phyloP scores from a whole-genome alignment of 2,329 filamentous ascomycete genomes.

The Fusarium sp. region DNA sequence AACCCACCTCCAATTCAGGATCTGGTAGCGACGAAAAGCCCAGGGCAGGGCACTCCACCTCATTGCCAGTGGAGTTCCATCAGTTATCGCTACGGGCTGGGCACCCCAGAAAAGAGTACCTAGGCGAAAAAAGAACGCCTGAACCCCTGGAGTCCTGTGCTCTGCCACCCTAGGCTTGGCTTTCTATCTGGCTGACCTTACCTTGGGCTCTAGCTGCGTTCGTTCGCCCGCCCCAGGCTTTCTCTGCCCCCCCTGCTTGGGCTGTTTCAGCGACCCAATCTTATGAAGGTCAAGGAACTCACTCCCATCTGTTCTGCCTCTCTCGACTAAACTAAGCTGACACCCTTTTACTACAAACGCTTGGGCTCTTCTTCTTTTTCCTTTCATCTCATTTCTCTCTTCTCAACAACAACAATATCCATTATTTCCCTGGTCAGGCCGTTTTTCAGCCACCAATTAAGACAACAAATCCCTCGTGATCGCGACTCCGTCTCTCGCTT shows the following conservation, averaged over 20 bases:
- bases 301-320: neutral
- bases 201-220: neutral
- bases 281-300: slow-evolving; percentile 1
- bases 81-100: slow-evolving; percentile 7
- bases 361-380: slow-evolving; percentile 25
- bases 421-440: slow-evolving; percentile 7
- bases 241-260: slow-evolving; percentile 10
- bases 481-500: slow-evolving; percentile 30
- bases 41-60: neutral
- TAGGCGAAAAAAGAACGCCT: slow-evolving; percentile 20
- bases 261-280: slow-evolving; percentile 28
- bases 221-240: slow-evolving; percentile 1
- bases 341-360: slow-evolving; percentile 26
- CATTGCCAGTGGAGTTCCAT: neutral
- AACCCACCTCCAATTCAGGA: slow-evolving; percentile 19
- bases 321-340: slow-evolving; percentile 21
- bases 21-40: slow-evolving; percentile 6
- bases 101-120: slow-evolving; percentile 12
- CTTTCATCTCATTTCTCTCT: slow-evolving; percentile 31
- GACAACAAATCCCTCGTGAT: slow-evolving; percentile 14
- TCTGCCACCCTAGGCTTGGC: slow-evolving; percentile 20
- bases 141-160: slow-evolving; percentile 23
- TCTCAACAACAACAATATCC: slow-evolving; percentile 20
- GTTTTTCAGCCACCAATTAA: slow-evolving; percentile 23
- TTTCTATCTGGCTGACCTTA: neutral